Conservation (phyloP, 257 asterid genomes). For the Agastache rugosa region DNA sequence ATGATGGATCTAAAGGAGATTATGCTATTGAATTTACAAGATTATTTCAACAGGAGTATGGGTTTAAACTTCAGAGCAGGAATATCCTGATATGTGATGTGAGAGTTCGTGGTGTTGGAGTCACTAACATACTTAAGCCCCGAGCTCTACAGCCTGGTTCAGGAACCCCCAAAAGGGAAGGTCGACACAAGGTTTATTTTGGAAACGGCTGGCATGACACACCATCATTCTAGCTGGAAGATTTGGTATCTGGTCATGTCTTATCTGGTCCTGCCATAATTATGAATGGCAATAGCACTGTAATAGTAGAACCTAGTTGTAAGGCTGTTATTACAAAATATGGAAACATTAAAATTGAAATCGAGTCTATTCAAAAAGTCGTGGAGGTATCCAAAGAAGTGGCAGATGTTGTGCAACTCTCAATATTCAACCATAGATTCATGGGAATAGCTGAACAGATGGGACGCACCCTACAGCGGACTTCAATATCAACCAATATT, state of each 20-base stretch:
- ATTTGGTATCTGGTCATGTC: conserved; percentile 64
- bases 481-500: conserved; percentile 93
- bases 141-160: conserved; percentile 52
- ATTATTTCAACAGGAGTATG: conserved; percentile 88
- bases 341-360: conserved; percentile 80
- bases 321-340: conserved; percentile 72
- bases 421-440: conserved; percentile 91
- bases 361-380: conserved; percentile 47
- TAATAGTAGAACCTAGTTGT: conserved; percentile 85
- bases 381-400: conserved; percentile 63
- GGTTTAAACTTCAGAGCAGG: conserved; percentile 83
- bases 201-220: conserved; percentile 74
- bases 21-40: conserved; percentile 79
- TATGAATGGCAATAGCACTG: conserved; percentile 97
- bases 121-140: conserved; percentile 82
- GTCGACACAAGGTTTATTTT: conserved; percentile 67
- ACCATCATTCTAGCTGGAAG: conserved; percentile 80
- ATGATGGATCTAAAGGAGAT: conserved; percentile 70
- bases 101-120: conserved; percentile 92
- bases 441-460: conserved; percentile 99
- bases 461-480: conserved; percentile 98
- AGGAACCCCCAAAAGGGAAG: conserved; percentile 51
- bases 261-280: conserved; percentile 82
- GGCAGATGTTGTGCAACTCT: conserved; percentile 96
- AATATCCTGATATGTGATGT: conserved; percentile 87